Evolutionary conservation across 306 rosid species (phyloP), one percentile per base, ranked within the genome.

Genomic region (Dalbergia oliveri): DNA sequence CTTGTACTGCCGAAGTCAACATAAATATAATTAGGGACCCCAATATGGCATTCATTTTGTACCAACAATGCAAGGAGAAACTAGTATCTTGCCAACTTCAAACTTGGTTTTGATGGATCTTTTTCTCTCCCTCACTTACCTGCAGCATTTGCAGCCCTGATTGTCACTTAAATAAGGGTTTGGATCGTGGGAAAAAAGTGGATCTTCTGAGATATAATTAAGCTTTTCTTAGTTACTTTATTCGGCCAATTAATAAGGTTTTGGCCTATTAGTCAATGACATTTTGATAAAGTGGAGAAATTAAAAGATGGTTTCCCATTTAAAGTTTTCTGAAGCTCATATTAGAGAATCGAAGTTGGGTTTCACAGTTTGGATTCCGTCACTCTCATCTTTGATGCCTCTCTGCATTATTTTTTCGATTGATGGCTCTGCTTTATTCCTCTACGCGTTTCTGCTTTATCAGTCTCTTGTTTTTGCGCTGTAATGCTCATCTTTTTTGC

Each of bases 351-450:
- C 3, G 35, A 45, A 67, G 4, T 5, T 75, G 56, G 67, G 66
- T 39, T 77, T 45, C 81, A 64, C 66, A 19, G 16, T 66, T 50
- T 59, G 41, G 72, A 70, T 60, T 69, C 72, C 72, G 16, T 54
- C 71, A 45, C 75, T 72, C 69, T 80, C 31, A 26, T 26, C 31
- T 26, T 26, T 26, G 31, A 26, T 26, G 31, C 31, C 31, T 26
- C 31, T 26, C 31, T 26, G 31, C 31, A 26, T 26, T 70, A 43
- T 45, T 71, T 62, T 81, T 60, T 13, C 73, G 60, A 65, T 58
- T 81, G 74, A 69, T 84, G 82, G 83, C 45, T 78, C 66, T 69
- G 49, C 86, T 87, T 87, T 84, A 80, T 86, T 80, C 85, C 77
- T 87, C 45, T 5, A 88, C 87, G 73, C 85, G 83, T 61, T 83